Evolutionary conservation across 2,329 filamentous ascomycete species (phyloP), one percentile per base, ranked within the genome.

Genomic region (Neobulgaria alba): DNA sequence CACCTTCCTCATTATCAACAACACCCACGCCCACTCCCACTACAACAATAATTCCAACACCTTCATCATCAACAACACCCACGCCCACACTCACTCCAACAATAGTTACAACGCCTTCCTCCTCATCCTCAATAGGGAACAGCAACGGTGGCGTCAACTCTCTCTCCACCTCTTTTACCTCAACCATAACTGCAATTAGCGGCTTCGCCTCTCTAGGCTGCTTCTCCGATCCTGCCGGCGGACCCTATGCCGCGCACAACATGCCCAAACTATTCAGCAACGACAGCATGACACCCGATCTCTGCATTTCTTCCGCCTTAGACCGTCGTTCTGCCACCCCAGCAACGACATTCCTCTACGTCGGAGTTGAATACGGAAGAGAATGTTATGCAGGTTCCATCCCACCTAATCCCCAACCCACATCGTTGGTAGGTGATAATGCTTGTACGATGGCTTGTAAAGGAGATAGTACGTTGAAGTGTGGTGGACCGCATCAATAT

Each of bases 401-500:
- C 7, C 40, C 50, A 10, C 47, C 50, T 2, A 39, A 40, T 0
- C 51, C 52, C 1, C 18, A 45, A n/a, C 47, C 52, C n/a, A 55
- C 53, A 0, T 48, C 52, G 8, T 48, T 62, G 3, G 45, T 55
- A 4, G 60, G 58, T 17, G 47, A 46, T 2, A 52, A 51, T 12
- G 59, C 57, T 4, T 63, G 60, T 48, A 61, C 50, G 7, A 58
- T 58, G 29, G 54, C 57, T 5, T 54, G 51, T 30, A 51, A 52
- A 9, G 55, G 53, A 10, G 43, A 56, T 46, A 31, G 18, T 2
- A 49, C 42, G 8, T 49, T 55, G 29, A 59, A 42, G 18, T 64
- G 61, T 39, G 61, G 61, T 19, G 61, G 52, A 0, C 38, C 52
- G 1, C 57, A 56, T 36, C 57, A 58, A 58, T 60, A 62, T 44